phyloP scores from a whole-genome alignment of 148 eudicot species.

The Salicornia ramosissima region DNA sequence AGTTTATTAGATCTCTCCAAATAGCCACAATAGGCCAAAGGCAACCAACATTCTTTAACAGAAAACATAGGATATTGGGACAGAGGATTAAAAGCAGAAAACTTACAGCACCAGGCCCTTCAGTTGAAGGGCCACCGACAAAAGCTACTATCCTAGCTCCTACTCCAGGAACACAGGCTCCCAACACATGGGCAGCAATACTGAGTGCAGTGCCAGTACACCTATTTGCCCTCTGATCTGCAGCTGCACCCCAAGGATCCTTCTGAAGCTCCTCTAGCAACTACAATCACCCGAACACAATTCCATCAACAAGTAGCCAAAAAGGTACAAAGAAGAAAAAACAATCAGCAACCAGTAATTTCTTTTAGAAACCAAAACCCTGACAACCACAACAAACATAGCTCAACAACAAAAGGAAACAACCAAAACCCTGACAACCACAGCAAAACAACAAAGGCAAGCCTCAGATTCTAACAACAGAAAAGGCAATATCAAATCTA shows the following conservation, averaged over 20 bases:
- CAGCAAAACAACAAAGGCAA: background rate
- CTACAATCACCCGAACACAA: constrained; percentile 32
- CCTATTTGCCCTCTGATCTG: constrained; percentile 85
- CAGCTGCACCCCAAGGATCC: constrained; percentile 88
- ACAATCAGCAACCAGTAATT: background rate
- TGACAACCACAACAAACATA: background rate
- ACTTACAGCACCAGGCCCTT: constrained; percentile 97
- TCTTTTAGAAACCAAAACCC: background rate
- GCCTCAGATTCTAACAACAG: background rate
- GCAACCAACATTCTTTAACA: no score
- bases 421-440: background rate
- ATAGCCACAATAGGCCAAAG: background rate
- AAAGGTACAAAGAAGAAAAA: constrained; percentile 1
- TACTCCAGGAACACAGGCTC: constrained; percentile 87
- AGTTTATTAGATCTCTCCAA: background rate
- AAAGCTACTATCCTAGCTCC: constrained; percentile 97
- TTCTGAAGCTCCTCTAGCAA: constrained; percentile 93
- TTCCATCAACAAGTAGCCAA: constrained; percentile 12
- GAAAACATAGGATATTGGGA: constrained; percentile 1
- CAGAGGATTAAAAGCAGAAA: constrained; percentile 12
- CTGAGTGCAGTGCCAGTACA: constrained; percentile 87
- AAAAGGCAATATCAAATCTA: background rate
- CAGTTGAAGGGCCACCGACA: constrained; percentile 90
- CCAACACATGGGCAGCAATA: constrained; percentile 88
- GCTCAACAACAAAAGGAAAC: no score